Conservation (phyloP, 257 asterid species). For the Scutellaria barbata region DNA sequence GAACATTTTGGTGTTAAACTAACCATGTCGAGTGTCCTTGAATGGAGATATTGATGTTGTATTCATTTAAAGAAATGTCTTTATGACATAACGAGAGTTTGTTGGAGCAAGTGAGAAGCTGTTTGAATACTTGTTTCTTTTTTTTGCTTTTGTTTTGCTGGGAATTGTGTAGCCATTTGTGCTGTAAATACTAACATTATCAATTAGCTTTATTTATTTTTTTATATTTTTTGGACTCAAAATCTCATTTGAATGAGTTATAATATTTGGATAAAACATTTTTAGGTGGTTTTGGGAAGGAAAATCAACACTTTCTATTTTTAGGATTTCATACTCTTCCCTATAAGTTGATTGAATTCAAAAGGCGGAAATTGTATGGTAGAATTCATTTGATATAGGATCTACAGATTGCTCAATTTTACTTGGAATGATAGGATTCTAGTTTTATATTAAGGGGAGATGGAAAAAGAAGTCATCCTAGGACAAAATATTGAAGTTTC, state of each 20-base stretch:
- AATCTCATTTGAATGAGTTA: no score
- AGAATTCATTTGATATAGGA: not conserved
- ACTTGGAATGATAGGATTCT: not conserved
- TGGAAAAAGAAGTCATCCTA: not conserved
- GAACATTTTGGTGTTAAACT: not conserved
- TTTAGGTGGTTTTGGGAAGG: no score
- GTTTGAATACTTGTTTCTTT: slow-evolving; percentile 14
- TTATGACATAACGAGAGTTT: not conserved
- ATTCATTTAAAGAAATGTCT: not conserved
- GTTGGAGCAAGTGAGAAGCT: not conserved
- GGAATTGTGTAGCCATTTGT: not conserved
- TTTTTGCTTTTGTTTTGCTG: slow-evolving; percentile 23
- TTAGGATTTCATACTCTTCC: no score
- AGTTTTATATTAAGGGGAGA: not conserved
- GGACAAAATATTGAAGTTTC: not conserved
- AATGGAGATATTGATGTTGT: not conserved
- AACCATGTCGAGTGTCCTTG: not conserved
- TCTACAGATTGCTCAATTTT: not conserved
- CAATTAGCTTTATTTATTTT: no score
- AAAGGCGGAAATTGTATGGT: not conserved
- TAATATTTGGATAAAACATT: no score
- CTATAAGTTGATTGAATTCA: not conserved
- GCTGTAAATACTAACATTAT: not conserved
- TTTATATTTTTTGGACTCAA: no score
- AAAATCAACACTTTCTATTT: no score